These are phyloP conservation scores for Thalassiosira mediterranea DNA, from an alignment of 352 stramenopile species.

Conservation along the genomic window DNA sequence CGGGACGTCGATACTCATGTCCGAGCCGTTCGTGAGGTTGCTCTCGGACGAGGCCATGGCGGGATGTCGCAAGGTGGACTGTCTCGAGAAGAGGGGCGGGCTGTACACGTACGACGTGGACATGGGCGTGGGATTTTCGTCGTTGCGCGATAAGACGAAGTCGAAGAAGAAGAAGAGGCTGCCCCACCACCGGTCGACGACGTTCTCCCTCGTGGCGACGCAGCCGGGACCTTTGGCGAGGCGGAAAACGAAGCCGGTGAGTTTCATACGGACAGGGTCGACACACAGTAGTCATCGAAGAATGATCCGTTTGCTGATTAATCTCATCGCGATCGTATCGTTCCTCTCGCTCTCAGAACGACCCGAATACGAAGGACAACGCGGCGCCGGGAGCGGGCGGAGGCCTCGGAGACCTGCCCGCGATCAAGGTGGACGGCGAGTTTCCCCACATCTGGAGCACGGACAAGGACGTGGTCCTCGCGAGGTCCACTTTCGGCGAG, in stretches of 20 bases:
- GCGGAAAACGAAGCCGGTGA: no score
- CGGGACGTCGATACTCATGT: constrained; percentile 56
- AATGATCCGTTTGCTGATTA: neutral
- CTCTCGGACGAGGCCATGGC: constrained; percentile 41
- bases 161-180: constrained; percentile 13
- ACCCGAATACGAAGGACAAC: no score
- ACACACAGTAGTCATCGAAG: neutral
- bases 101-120: constrained; percentile 62
- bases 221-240: constrained; percentile 1
- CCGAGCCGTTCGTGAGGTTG: constrained; percentile 54
- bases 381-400: no score
- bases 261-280: no score
- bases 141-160: constrained; percentile 15
- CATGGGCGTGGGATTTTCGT: constrained; percentile 31
- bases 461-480: constrained; percentile 47
- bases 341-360: no score
- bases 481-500: constrained; percentile 36
- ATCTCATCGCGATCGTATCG: no score
- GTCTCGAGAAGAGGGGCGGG: constrained; percentile 34
- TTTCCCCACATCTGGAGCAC: constrained; percentile 50
- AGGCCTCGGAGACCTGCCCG: constrained; percentile 45
- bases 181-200: neutral
- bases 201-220: constrained; percentile 16
- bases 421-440: constrained; percentile 38
- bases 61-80: constrained; percentile 53